phyloP scores from a whole-genome alignment of 768 basidiomycete species.

The Lactarius indigo region DNA sequence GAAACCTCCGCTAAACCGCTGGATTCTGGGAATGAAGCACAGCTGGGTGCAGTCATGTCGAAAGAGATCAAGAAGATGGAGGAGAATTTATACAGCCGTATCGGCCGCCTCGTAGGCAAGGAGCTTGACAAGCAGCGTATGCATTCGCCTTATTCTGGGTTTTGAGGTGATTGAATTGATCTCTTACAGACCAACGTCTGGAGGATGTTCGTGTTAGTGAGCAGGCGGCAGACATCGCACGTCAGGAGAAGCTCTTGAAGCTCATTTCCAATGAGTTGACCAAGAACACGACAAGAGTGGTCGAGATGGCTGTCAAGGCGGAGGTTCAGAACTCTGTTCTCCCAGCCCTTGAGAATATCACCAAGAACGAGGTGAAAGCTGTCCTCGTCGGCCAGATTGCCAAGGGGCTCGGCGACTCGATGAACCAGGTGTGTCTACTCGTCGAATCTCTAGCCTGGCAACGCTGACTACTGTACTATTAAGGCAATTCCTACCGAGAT shows the following conservation, averaged over 20 bases:
- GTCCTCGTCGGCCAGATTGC: conserved; percentile 78
- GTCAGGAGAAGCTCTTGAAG: conserved; percentile 88
- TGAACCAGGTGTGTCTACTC: conserved; percentile 57
- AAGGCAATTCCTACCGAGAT: conserved; percentile 77
- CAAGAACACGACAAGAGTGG: conserved; percentile 83
- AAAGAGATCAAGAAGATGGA: conserved; percentile 84
- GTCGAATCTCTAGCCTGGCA: background rate
- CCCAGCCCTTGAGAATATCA: conserved; percentile 78
- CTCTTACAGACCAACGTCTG: conserved; percentile 65
- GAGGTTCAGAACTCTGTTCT: conserved; percentile 83
- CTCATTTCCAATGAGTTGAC: conserved; percentile 83
- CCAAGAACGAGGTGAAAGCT: conserved; percentile 72
- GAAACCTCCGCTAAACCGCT: conserved; percentile 41
- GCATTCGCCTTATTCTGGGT: conserved; percentile 32
- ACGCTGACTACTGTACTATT: conserved; percentile 13
- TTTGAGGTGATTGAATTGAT: conserved; percentile 10
- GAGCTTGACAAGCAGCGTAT: conserved; percentile 90
- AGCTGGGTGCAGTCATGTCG: conserved; percentile 55
- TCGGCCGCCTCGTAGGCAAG: conserved; percentile 76
- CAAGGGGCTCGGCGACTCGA: conserved; percentile 63
- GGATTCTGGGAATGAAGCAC: conserved; percentile 42
- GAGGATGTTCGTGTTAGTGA: conserved; percentile 78
- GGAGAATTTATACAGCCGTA: conserved; percentile 69
- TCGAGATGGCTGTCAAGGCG: conserved; percentile 82
- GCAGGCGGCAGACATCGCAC: conserved; percentile 74